Base-by-base conservation (phyloP, 2,329 filamentous ascomycete genomes). In the Dactylellina leptospora region DNA sequence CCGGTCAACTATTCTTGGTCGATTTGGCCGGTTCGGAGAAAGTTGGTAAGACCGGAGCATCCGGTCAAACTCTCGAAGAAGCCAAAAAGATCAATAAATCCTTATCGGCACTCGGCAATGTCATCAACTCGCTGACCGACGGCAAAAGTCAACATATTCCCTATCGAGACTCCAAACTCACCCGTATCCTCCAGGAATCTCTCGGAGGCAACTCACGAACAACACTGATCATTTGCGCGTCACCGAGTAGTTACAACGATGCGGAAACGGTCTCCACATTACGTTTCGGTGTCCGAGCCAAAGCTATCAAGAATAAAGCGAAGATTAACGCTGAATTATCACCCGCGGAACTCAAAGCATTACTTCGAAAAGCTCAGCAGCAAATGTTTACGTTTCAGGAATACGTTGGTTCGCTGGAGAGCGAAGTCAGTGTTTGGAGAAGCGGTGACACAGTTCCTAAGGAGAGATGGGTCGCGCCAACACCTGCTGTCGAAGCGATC, bases 21-120 rank as follows among this genome's bases (percentile, higher is more conserved):
- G 95, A 99, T 82, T 83, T 99, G 76, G 95, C 95, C 3, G 95
- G 95, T 58, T 97, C 93, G 74, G 95, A 99, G 81, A 88, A 96
- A 76, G 95, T 96, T 0, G 97, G 93, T 68, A 95, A 99, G 85
- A 99, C 95, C 27, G 95, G 95, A 76, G 95, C 95, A 74, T 97
- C 92, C 79, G 95, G 95, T 64, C 95, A 96, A 79, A 86, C 95
- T 28, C 83, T 99, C 38, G 84, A 93, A 10, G 95, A 99, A 80
- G 95, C 74, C 97, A 96, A 96, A 77, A 99, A 99, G 81, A 99
- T 99, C 86, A 99, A 99, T 86, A 97, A 97, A 79, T 99, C 95
- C 1, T 84, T 99, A 1, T 87, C 99, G 61, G 93, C 95, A 0
- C 83, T 99, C 4, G 95, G 95, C 74, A 93, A 93, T 80, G 99